Evolutionary conservation across 768 basidiomycete species (phyloP).

Genomic region (Pulveroboletus sp.): DNA sequence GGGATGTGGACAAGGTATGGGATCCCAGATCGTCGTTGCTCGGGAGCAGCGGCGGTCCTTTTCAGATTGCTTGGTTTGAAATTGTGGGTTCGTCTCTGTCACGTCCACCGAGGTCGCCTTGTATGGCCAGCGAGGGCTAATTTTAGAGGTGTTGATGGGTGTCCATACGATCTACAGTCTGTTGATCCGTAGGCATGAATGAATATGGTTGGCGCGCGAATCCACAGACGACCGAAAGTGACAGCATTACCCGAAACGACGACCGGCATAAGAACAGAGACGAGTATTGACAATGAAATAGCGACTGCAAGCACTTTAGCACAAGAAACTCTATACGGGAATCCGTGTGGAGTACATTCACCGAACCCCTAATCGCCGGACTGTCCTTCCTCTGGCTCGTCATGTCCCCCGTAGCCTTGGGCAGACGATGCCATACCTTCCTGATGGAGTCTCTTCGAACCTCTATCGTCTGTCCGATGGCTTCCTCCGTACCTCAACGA

Average conservation of each 20-base stretch:
- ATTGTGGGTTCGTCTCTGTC: slow-evolving; percentile 8
- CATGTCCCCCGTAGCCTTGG: slow-evolving; percentile 24
- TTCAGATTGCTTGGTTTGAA: slow-evolving; percentile 17
- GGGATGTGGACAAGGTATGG: slow-evolving; percentile 14
- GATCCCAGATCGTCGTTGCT: slow-evolving; percentile 11
- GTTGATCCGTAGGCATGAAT: slow-evolving; percentile 23
- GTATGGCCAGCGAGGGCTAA: slow-evolving; percentile 21
- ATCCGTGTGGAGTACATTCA: slow-evolving; percentile 15
- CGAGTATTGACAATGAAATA: slow-evolving; percentile 16
- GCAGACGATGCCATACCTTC: slow-evolving; percentile 31
- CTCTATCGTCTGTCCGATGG: slow-evolving; percentile 46
- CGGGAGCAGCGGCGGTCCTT: slow-evolving; percentile 12
- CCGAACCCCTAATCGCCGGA: slow-evolving; percentile 31
- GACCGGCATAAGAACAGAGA: slow-evolving; percentile 16
- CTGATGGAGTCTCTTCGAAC: slow-evolving; percentile 56
- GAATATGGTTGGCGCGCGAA: slow-evolving; percentile 11
- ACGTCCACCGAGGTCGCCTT: slow-evolving; percentile 18
- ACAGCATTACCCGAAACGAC: slow-evolving; percentile 16
- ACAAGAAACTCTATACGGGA: slow-evolving; percentile 34
- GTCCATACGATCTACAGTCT: slow-evolving; percentile 25
- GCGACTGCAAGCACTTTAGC: slow-evolving; percentile 21
- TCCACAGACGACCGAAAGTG: slow-evolving; percentile 12
- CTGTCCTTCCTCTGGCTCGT: slow-evolving; percentile 30
- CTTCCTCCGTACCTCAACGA: slow-evolving; percentile 33
- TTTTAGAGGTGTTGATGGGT: slow-evolving; percentile 19